Base-by-base conservation (phyloP, 2,329 filamentous ascomycete species). In the Aspergillus fumigatus region DNA sequence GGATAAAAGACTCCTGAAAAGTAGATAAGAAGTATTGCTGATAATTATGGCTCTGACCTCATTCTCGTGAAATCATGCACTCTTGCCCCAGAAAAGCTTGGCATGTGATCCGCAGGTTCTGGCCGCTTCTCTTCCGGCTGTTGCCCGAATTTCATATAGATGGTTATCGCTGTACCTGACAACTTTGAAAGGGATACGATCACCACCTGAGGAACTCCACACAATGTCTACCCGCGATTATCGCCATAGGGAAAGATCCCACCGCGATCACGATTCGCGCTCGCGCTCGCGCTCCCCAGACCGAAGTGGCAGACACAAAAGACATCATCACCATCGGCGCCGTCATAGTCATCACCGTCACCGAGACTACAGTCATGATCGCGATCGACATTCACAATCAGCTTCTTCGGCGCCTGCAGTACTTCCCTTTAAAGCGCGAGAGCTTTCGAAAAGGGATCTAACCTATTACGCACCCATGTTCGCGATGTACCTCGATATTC, bases 401-500 rank as follows among this genome's bases (percentile, higher is more conserved):
- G 9, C 21, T 9, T 6, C 21, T 23, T 51, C 60, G 8, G 61
- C 60, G 26, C 70, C 70, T 3, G 60, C 71, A 38, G 59, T 71
- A 61, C 79, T 95, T 9, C 92, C 92, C 0, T 87, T 85, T 65
- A 78, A 81, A 52, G 86, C 89, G 3, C 81, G 82, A 11, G 78
- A 79, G 47, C 79, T 97, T 4, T 83, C 82, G 7, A 92, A 88
- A 67, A 79, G 82, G 53, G 89, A 95, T 62, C 79, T 88, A n/a
- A 73, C 77, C 1, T 65, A 75, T 0, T 92, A 90, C 67, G 81
- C 82, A 59, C 83, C 88, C 0, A 78, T 97, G 57, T 90, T 97
- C 61, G 89, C 87, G 17, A 84, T 89, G 50, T 97, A 97, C 66
- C 81, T 97, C 26, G 89, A 92, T 65, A 83, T 96, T 35, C 93